Base-by-base conservation (phyloP, 2,329 filamentous ascomycete genomes). In the Pestalotiopsis sp. region DNA sequence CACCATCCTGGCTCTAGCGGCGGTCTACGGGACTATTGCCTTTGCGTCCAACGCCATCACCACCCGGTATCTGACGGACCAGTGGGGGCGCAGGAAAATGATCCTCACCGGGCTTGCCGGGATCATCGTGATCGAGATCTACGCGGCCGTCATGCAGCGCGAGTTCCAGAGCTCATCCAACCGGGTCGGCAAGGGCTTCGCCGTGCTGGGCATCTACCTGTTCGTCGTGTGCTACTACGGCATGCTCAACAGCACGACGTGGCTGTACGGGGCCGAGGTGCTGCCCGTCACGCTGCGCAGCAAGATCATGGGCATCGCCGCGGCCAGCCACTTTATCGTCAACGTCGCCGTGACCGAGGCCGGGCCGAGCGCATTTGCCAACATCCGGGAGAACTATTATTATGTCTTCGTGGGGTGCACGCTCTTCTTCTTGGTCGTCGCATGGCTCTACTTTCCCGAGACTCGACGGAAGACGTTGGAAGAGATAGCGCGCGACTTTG, bases 371-470 rank as follows among this genome's bases (percentile, higher is more conserved):
- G 86, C 87, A 0, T 88, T 89, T 72, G 84, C 84, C 14, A 87
- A 82, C 58, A 89, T 89, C 66, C 74, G 81, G n/a, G 83, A 89
- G 72, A 89, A 88, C 71, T 89, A 88, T 75, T 89, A 89, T 75
- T 89, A 88, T 69, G 86, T 89, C 20, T 89, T 89, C 69, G 85
- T 88, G 2, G 83, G 72, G 4, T 88, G 86, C 72, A 83, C 84
- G 2, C 31, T 78, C 1, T 83, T 88, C 77, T 89, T 87, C 77
- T 73, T 88, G 0, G 75, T 81, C 2, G 70, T 88, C 27, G 85
- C 84, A 0, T 88, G 85, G 73, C 81, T 87, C 64, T 88, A 83
- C 73, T 88, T 87, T 76, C 86, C 86, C 77, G 74, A 75, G 68
- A 75, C 74, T 12, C 84, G 76, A 12, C 68, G 68, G 12, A 75